These are phyloP conservation scores for Aspergillus transmontanensis DNA, from an alignment of 2,329 filamentous ascomycete species.

Conservation along the genomic window DNA sequence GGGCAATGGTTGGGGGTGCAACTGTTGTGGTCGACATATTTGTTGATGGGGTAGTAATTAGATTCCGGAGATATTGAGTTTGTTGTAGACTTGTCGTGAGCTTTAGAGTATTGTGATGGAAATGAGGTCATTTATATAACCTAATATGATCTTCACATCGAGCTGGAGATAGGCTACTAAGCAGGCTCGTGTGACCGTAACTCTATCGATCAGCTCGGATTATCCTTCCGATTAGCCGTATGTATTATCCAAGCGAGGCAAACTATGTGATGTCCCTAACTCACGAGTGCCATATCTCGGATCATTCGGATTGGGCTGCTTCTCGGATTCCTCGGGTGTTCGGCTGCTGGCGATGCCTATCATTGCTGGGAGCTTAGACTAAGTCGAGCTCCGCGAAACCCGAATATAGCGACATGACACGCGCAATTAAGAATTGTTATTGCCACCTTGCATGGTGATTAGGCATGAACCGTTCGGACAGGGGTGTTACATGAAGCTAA, in stretches of 20 bases:
- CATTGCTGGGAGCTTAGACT: background rate
- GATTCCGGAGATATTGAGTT: background rate
- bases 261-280: background rate
- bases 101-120: accelerated
- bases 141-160: background rate
- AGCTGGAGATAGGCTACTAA: background rate
- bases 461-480: too few species aligned
- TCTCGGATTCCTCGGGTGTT: background rate
- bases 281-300: background rate
- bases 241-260: background rate
- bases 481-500: too few species aligned
- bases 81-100: background rate
- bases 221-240: background rate
- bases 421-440: background rate
- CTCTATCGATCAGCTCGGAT: background rate
- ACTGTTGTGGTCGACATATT: slow-evolving; percentile 1
- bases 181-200: background rate
- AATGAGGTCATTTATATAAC: background rate
- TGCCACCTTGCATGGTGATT: background rate
- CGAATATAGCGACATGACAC: background rate
- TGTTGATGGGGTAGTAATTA: background rate
- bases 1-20: background rate
- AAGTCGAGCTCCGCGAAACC: background rate
- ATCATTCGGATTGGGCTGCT: background rate
- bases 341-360: background rate